phyloP scores from a whole-genome alignment of 1,284 basidiomycete species.

The Rhodotorula mucilaginosa region DNA sequence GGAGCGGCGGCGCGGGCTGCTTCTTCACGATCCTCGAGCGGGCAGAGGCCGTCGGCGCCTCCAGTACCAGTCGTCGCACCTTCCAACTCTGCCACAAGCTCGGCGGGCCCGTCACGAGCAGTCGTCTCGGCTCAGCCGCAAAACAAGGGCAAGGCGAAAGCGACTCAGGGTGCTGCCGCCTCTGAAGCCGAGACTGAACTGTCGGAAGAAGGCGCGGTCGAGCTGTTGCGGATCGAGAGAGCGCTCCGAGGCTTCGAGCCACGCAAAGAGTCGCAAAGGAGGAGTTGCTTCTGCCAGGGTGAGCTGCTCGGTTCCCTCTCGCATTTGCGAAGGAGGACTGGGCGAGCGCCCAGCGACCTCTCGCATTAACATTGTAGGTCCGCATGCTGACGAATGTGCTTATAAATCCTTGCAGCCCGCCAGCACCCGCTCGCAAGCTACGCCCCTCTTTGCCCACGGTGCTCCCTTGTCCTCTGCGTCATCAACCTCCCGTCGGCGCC shows the following conservation, averaged over 20 bases:
- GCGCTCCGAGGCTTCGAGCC: conserved; percentile 13
- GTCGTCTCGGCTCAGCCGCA: not conserved
- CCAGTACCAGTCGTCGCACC: not conserved
- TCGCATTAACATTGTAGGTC: rapidly evolving
- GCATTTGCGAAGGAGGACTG: not conserved
- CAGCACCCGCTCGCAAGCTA: conserved; percentile 49
- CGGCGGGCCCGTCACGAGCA: not conserved
- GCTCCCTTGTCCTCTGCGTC: conserved; percentile 50
- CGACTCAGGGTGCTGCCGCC: conserved; percentile 25
- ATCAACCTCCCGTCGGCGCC: conserved; percentile 48
- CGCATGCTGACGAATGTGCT: too few species aligned
- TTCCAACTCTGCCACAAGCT: too few species aligned
- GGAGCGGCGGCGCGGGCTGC: not conserved
- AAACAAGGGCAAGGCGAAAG: conserved; percentile 30
- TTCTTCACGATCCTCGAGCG: not conserved
- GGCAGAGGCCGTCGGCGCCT: not conserved
- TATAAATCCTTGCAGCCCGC: conserved; percentile 44
- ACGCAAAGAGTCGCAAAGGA: conserved; percentile 6
- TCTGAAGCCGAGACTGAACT: conserved; percentile 41
- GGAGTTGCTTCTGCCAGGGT: conserved; percentile 53
- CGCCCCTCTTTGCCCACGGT: conserved; percentile 50
- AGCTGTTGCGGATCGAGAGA: conserved; percentile 32
- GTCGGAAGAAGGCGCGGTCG: conserved; percentile 45
- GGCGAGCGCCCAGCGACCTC: not conserved
- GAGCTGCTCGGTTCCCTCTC: conserved; percentile 21